phyloP scores from a whole-genome alignment of 208 protist genomes.

The Porcisia hertigi region DNA sequence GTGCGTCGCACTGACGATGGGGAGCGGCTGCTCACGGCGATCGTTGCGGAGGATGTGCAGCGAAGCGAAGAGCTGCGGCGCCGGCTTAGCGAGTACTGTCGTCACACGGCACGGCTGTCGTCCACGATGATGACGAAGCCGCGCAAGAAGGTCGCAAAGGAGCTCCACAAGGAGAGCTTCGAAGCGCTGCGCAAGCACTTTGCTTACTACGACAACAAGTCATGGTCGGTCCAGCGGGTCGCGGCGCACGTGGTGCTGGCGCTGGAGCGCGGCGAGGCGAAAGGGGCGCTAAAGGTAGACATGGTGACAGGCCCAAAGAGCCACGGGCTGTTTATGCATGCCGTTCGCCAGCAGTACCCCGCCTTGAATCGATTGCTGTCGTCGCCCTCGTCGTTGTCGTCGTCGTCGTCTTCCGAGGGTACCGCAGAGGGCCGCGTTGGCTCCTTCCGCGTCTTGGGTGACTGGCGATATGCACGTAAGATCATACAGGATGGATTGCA shows the following conservation, averaged over 20 bases:
- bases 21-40: slow-evolving; percentile 49
- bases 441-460: slow-evolving; percentile 5
- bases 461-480: slow-evolving; percentile 16
- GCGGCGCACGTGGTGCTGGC: slow-evolving; percentile 66
- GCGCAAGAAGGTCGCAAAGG: slow-evolving; percentile 72
- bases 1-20: slow-evolving; percentile 46
- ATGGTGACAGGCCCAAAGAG: slow-evolving; percentile 27
- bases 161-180: slow-evolving; percentile 52
- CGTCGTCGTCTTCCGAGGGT: background rate
- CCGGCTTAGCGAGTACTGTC: slow-evolving; percentile 43
- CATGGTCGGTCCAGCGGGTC: slow-evolving; percentile 46
- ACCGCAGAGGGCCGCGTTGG: background rate
- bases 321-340: slow-evolving; percentile 42
- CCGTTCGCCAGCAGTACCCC: slow-evolving; percentile 31
- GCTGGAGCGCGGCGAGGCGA: slow-evolving; percentile 67
- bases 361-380: slow-evolving; percentile 23
- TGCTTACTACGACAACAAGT: slow-evolving; percentile 56
- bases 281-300: slow-evolving; percentile 70
- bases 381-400: slow-evolving; percentile 10
- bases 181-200: slow-evolving; percentile 63
- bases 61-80: slow-evolving; percentile 52
- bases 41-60: slow-evolving; percentile 75
- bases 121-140: slow-evolving; percentile 44
- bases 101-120: slow-evolving; percentile 33
- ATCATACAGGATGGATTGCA: slow-evolving; percentile 21